A percentile compares a stretch with the other conserved stretches of the same genome.
Conservation (phyloP, 208 protist species). For the Angomonas ambiguus region DNA sequence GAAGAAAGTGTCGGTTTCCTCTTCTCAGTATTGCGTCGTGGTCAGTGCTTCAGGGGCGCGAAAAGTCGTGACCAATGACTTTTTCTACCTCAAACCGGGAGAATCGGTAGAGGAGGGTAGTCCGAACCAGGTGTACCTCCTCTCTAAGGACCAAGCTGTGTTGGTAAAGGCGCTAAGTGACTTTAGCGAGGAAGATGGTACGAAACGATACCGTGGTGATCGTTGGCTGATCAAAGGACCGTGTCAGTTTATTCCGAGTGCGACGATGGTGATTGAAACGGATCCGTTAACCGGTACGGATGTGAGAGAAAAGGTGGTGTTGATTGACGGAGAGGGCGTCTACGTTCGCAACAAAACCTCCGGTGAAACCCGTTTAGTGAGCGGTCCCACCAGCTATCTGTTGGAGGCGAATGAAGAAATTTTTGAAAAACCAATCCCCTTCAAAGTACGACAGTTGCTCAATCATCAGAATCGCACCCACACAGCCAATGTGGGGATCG, state of each 20-base stretch:
- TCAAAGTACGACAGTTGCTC: conserved; percentile 43
- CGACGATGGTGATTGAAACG: conserved; percentile 31
- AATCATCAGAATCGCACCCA: conserved; percentile 18
- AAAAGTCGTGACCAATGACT: conserved; percentile 56
- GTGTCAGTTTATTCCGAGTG: conserved; percentile 63
- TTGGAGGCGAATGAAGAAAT: conserved; percentile 72
- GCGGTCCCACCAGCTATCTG: conserved; percentile 71
- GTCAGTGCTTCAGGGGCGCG: conserved; percentile 32
- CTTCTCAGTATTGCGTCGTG: conserved; percentile 31
- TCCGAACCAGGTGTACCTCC: conserved; percentile 62
- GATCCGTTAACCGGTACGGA: conserved; percentile 28
- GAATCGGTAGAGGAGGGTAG: conserved; percentile 59
- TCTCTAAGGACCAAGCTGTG: conserved; percentile 79
- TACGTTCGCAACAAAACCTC: conserved; percentile 75
- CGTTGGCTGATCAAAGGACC: conserved; percentile 89
- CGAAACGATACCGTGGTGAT: conserved; percentile 70
- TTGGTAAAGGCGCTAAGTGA: conserved; percentile 65
- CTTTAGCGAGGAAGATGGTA: conserved; percentile 47
- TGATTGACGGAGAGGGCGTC: conserved; percentile 69
- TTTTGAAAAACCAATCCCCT: conserved; percentile 75
- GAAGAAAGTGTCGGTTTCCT: conserved; percentile 8
- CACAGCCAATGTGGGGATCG: conserved; percentile 35
- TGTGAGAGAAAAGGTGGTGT: conserved; percentile 42
- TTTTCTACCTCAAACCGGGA: conserved; percentile 85
- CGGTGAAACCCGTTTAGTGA: conserved; percentile 61